Evolutionary conservation across 2,329 filamentous ascomycete species (phyloP).

Genomic region (Penicillium fuscoglaucum): DNA sequence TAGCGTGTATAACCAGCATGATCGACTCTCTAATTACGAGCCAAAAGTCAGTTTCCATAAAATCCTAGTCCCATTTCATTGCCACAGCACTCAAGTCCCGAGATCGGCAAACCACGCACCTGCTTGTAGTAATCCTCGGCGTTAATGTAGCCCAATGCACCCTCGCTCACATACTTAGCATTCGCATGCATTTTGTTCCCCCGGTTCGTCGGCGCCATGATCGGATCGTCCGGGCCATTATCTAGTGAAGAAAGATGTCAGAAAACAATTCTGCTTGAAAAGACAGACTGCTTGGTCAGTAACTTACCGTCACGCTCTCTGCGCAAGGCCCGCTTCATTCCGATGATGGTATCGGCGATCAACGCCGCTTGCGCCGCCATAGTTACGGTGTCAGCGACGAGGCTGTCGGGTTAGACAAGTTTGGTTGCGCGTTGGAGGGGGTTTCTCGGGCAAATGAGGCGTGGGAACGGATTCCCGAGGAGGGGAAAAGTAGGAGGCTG

Average conservation of each 20-base stretch:
- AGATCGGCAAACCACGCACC: conserved; percentile 39
- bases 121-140: conserved; percentile 57
- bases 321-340: conserved; percentile 55
- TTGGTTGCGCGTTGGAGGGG: conserved; percentile 13
- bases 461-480: not conserved
- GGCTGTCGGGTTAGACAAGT: conserved; percentile 16
- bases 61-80: conserved; percentile 1
- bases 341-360: conserved; percentile 56
- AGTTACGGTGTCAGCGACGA: conserved; percentile 21
- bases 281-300: not conserved
- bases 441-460: not conserved
- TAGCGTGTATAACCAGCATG: conserved; percentile 63
- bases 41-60: conserved; percentile 11
- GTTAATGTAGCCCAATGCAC: conserved; percentile 53
- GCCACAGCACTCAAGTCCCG: conserved; percentile 1
- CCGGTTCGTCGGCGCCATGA: conserved; percentile 57
- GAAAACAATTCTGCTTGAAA: not conserved
- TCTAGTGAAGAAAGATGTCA: conserved; percentile 29
- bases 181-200: conserved; percentile 63
- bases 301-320: conserved; percentile 48
- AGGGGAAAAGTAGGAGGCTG: not conserved
- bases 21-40: conserved; percentile 53
- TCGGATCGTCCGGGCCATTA: conserved; percentile 52
- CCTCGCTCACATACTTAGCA: conserved; percentile 57
- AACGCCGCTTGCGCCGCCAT: conserved; percentile 49